Evolutionary conservation across 345 rosid species (phyloP), one percentile per base, ranked within the genome.

Genomic region (Physaria fendleri): DNA sequence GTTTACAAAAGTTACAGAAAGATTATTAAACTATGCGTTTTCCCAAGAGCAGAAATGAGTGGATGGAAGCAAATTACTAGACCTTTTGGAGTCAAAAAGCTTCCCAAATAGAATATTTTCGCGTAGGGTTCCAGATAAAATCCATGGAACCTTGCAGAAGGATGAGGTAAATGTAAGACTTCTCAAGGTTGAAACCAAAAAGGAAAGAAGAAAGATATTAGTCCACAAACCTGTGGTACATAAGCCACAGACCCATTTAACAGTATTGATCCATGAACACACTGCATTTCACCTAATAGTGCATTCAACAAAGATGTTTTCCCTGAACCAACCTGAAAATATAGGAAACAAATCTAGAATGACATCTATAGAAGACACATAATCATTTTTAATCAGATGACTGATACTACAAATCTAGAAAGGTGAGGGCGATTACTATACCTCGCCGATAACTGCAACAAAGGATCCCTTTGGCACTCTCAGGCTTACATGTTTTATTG

Each of bases 281-380:
- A 77, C 63, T 37, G 65, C 83, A 66, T 84, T 72, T 88, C 98
- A 5, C 90, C 87, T 69, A 91, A 61, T 25, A 91, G 68, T 20
- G 85, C 77, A 76, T 80, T 74, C 66, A 91, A 68, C 75, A 91
- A 77, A 51, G 98, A 88, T 59, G 98, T 88, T 78, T 91, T 88
- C 46, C 98, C 98, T 28, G 95, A 88, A 58, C 98, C 95, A 54
- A 91, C 98, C 98, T 91, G 82, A 65, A 76, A 48, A 60, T 23
- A 47, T 16, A 34, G 8, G 27, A 41, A 43, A 52, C 32, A 45
- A 51, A 22, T 33, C 14, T 27, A 28, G 34, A 5, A 38, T 12
- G 12, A 37, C 13, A 27, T 30, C 28, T 10, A 63, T 24, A 32
- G 32, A 30, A 54, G 24, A 23, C 6, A 38, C 5, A 10, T 11